Evolutionary conservation across 768 basidiomycete species (phyloP), one percentile per base, ranked within the genome.

Genomic region (Auricularia auricula-judae): DNA sequence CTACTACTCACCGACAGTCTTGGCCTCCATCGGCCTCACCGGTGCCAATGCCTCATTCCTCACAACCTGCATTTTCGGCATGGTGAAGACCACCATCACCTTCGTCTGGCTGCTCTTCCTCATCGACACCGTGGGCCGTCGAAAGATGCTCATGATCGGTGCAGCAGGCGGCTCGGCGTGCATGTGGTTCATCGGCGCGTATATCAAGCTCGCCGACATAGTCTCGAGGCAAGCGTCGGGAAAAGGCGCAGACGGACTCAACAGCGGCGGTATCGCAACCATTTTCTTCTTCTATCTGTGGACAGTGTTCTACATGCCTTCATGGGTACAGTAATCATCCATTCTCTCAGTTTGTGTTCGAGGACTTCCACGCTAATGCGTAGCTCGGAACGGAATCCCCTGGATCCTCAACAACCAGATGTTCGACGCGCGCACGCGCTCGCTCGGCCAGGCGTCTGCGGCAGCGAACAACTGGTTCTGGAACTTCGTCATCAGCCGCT

Each of bases 1-100:
- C 65, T 80, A 79, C 67, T 81, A 81, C 69, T 77, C 76, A 4
- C 80, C 80, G 3, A 81, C 79, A 0, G 76, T 83, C 7, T 42
- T 42, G 2, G 39, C 39, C 39, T 42, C 39, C 7, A 42, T 42
- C 3, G 39, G 39, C 12, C 39, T 42, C 39, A 2, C 39, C 1
- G 39, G 39, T 14, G 39, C 7, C 1, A 42, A 7, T 42, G 39
- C 39, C 2, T 42, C 39, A 42, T 42, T 42, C 12, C 39, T 42
- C 4, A 42, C 3, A 14, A 42, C 39, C 33, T 80, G 81, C 61
- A 78, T 82, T 61, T 83, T 80, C 67, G 83, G 82, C 12, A 74
- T 81, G 42, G 76, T 81, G 74, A 75, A 77, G 72, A 42, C 39
- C 7, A 3, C 39, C 39, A 42, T 42, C 1, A 71, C 72, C 11